These are phyloP conservation scores for Coccomyxa subellipsoidea DNA, from an alignment of 163 green algal species.

Conservation along the genomic window DNA sequence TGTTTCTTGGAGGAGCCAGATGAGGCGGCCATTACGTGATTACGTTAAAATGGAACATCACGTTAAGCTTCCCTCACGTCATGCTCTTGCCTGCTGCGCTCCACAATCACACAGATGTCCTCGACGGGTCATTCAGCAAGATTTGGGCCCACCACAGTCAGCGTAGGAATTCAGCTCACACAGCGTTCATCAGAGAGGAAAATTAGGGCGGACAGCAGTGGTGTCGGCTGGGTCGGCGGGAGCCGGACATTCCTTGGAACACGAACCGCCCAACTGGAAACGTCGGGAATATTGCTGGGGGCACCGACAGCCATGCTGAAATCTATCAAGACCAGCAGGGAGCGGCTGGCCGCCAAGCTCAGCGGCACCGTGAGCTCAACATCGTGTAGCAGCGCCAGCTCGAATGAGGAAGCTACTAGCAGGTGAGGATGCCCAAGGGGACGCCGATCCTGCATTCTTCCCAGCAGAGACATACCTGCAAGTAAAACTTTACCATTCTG, in stretches of 20 bases:
- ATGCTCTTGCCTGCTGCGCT: not conserved
- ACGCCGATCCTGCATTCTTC: too few relatives aligned
- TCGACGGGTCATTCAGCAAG: too few relatives aligned
- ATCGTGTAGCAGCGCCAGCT: not conserved
- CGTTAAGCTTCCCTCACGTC: not conserved
- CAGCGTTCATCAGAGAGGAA: too few relatives aligned
- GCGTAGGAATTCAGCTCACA: too few relatives aligned
- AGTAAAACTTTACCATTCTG: not conserved
- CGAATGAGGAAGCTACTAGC: not conserved
- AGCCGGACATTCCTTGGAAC: not conserved
- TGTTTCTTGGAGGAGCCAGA: not conserved
- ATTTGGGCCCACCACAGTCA: too few relatives aligned
- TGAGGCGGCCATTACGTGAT: not conserved
- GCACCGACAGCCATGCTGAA: not conserved
- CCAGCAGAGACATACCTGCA: too few relatives aligned
- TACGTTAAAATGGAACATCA: not conserved
- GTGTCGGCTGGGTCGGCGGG: not conserved
- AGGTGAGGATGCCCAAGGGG: too few relatives aligned
- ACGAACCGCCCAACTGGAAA: not conserved
- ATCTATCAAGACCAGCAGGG: not conserved
- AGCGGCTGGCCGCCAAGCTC: not conserved
- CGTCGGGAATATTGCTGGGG: not conserved
- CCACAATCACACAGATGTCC: not conserved
- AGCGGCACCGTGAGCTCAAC: not conserved
- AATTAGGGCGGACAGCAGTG: not conserved